A percentile compares a stretch with the other conserved stretches of the same genome.
Conservation (phyloP, 2,329 filamentous ascomycete genomes). For the Fusarium dimerum region DNA sequence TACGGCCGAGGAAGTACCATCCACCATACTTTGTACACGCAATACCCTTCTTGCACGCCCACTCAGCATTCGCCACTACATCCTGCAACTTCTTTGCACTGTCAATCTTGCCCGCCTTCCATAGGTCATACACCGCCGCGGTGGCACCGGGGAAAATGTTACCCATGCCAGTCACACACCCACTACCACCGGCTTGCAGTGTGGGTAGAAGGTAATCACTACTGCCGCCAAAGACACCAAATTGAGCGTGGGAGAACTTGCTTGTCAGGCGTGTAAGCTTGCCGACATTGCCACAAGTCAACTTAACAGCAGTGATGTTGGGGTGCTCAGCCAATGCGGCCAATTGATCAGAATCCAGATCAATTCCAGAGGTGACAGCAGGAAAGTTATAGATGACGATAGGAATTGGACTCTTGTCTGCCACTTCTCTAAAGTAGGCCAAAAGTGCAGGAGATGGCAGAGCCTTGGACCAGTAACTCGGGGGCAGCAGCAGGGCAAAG, state of each 20-base stretch:
- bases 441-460: slow-evolving; percentile 53
- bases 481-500: slow-evolving; percentile 73
- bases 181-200: slow-evolving; percentile 40
- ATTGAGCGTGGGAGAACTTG: slow-evolving; percentile 39
- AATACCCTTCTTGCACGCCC: slow-evolving; percentile 52
- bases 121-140: slow-evolving; percentile 42
- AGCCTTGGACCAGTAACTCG: slow-evolving; percentile 67
- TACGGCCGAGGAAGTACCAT: slow-evolving; percentile 42
- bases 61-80: slow-evolving; percentile 47
- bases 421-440: slow-evolving; percentile 68
- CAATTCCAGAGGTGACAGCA: slow-evolving; percentile 63
- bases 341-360: slow-evolving; percentile 64
- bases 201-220: slow-evolving; percentile 46
- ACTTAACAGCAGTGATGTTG: slow-evolving; percentile 68
- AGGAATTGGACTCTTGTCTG: slow-evolving; percentile 61
- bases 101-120: slow-evolving; percentile 37
- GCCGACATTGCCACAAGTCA: slow-evolving; percentile 69
- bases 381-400: slow-evolving; percentile 72
- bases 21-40: slow-evolving; percentile 48
- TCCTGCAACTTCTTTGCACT: slow-evolving; percentile 43
- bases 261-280: slow-evolving; percentile 62
- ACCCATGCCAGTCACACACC: slow-evolving; percentile 47
- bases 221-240: slow-evolving; percentile 45
- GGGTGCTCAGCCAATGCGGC: slow-evolving; percentile 59
- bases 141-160: slow-evolving; percentile 48